Conservation (phyloP, 2,329 filamentous ascomycete genomes). For the Paecilomyces sp. region DNA sequence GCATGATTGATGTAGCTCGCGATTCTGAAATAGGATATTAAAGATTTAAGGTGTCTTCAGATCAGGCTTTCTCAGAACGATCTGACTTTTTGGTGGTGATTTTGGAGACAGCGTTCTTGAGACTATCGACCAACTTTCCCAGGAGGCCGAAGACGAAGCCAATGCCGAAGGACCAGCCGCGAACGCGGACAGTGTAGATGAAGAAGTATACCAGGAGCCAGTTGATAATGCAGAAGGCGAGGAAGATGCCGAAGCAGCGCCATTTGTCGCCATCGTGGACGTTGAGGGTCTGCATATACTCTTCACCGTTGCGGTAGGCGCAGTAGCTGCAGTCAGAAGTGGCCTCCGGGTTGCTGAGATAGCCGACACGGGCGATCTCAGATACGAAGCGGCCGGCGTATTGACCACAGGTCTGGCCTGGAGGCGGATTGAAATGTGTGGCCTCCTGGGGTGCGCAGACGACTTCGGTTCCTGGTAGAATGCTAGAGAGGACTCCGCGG, state of each 20-base stretch:
- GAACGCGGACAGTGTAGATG: constrained; percentile 64
- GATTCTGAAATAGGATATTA: not conserved
- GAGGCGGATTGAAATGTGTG: constrained; percentile 59
- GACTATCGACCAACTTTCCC: constrained; percentile 32
- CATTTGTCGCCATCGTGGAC: constrained; percentile 57
- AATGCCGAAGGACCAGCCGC: constrained; percentile 64
- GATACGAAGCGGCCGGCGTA: constrained; percentile 58
- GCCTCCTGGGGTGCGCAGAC: constrained; percentile 51
- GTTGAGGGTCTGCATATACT: constrained; percentile 58
- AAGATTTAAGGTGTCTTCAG: not conserved
- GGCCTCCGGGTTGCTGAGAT: constrained; percentile 56
- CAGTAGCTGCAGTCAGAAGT: constrained; percentile 62
- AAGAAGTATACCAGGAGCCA: constrained; percentile 71
- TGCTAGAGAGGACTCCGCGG: constrained; percentile 59
- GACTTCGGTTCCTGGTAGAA: constrained; percentile 47
- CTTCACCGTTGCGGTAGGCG: constrained; percentile 55
- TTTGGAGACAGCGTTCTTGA: constrained; percentile 19
- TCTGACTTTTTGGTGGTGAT: constrained; percentile 11
- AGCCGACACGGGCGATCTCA: constrained; percentile 45
- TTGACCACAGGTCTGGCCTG: constrained; percentile 54
- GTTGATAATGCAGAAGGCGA: constrained; percentile 63
- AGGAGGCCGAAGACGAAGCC: constrained; percentile 47
- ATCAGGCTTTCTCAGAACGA: constrained; percentile 7
- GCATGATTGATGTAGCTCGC: not conserved
- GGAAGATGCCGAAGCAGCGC: constrained; percentile 65